A percentile compares a stretch with the other conserved stretches of the same genome.
phyloP scores from a whole-genome alignment of 2,329 filamentous ascomycete genomes.

The Apiospora pterosperma region DNA sequence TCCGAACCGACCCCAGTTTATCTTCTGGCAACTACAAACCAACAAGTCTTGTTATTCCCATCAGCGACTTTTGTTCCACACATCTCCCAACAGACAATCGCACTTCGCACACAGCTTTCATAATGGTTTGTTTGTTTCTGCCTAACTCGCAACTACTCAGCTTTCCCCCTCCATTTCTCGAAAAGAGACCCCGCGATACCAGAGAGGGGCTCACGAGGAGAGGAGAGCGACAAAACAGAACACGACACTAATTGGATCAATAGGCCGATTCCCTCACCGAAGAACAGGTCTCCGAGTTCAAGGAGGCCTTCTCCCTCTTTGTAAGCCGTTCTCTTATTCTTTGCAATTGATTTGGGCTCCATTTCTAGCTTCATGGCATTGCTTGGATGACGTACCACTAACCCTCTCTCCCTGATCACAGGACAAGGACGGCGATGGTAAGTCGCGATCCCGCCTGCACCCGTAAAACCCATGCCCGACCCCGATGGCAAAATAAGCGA shows the following conservation, averaged over 20 bases:
- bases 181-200: neutral
- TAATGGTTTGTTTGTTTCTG: constrained; percentile 7
- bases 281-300: constrained; percentile 99
- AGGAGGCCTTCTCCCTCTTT: constrained; percentile 99
- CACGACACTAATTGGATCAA: constrained; percentile 1
- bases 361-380: neutral
- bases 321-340: constrained; percentile 57
- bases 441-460: constrained; percentile 32
- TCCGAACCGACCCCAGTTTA: constrained; percentile 2
- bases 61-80: neutral
- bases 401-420: constrained; percentile 32
- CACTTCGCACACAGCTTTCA: constrained; percentile 5
- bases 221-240: constrained; percentile 1
- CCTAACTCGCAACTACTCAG: neutral
- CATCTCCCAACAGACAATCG: neutral
- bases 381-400: constrained; percentile 18
- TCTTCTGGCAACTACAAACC: constrained; percentile 1
- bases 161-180: neutral
- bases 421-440: constrained; percentile 91
- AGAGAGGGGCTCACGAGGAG: neutral
- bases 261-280: constrained; percentile 98
- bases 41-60: neutral
- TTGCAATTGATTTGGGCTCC: neutral
- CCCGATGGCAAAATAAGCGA: neutral
- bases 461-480: neutral